Base-by-base conservation (phyloP, 2,329 filamentous ascomycete genomes). In the Nannizziopsis barbatae region DNA sequence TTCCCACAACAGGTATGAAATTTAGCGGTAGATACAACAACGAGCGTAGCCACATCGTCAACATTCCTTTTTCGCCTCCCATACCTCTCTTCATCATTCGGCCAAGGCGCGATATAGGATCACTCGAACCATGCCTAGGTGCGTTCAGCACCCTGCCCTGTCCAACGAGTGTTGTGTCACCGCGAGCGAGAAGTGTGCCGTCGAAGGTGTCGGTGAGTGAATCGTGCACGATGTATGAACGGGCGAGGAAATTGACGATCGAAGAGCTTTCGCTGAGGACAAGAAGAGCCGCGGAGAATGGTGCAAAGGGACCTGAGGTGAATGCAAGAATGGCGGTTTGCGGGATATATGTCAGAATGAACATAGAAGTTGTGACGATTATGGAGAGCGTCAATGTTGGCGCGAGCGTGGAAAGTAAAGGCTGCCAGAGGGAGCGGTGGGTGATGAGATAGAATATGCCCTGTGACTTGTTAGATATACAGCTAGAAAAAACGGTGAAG, bases 201-300 rank as follows among this genome's bases (percentile, higher is more conserved):
- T 95, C 90, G 62, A 95, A 95, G 0, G 86, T 90, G 63, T 95
- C 88, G 20, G 92, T 73, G 31, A 95, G 72, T 0, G 86, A 84
- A 53, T 93, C 86, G 55, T 86, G 80, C 33, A 95, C 68, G 62
- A 87, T 90, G 37, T 77, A 82, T 5, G 38, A 42, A 57, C 81
- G 79, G 39, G 74, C 72, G n/a, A 82, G 61, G 30, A 78, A 62
- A 40, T 67, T 70, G 33, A 69, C 70, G 38, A 75, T 65, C 1
- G 70, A 67, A 1, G 71, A 69, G 52, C 72, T 75, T 70, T 83
- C 81, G 62, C 72, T 70, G 48, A 75, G 71, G 8, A 80, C 65
- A 15, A 83, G 77, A 20, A 84, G 65, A 3, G 70, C 70, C 18
- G 75, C 79, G 32, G 79, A 77, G 42, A 79, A 69, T 20, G 79